These are phyloP conservation scores for Salix brachista DNA, from an alignment of 345 rosid genomes.

Conservation along the genomic window DNA sequence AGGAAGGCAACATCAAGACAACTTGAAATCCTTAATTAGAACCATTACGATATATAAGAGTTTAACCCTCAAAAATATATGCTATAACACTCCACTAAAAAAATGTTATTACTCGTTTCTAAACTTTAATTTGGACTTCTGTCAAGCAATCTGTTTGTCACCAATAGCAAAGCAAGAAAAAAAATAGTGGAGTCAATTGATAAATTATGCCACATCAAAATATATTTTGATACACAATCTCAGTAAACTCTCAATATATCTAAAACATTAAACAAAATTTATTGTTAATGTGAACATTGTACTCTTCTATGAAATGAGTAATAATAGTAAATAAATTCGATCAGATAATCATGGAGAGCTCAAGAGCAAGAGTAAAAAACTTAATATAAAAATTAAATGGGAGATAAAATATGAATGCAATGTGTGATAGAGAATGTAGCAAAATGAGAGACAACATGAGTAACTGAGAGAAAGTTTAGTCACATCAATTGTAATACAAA, in stretches of 20 bases:
- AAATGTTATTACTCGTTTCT: background rate
- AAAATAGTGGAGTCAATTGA: background rate
- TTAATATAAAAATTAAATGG: background rate
- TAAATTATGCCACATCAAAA: background rate
- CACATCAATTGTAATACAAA: background rate
- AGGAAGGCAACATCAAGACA: conserved; percentile 6
- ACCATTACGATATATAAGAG: background rate
- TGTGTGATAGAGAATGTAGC: background rate
- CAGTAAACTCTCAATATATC: background rate
- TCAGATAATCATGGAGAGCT: background rate
- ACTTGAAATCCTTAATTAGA: conserved; percentile 9
- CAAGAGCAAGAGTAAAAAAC: background rate
- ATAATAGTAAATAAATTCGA: background rate
- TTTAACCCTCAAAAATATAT: background rate
- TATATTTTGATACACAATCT: background rate
- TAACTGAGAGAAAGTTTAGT: background rate
- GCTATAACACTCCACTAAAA: background rate
- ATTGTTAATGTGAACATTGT: background rate
- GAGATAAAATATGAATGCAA: background rate
- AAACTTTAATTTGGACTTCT: background rate
- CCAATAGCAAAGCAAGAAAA: background rate
- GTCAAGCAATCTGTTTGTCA: background rate
- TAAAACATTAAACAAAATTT: background rate
- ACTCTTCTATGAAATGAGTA: background rate
- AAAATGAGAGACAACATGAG: background rate